Conservation (phyloP, 352 stramenopile species). For the Pythium oligandrum region DNA sequence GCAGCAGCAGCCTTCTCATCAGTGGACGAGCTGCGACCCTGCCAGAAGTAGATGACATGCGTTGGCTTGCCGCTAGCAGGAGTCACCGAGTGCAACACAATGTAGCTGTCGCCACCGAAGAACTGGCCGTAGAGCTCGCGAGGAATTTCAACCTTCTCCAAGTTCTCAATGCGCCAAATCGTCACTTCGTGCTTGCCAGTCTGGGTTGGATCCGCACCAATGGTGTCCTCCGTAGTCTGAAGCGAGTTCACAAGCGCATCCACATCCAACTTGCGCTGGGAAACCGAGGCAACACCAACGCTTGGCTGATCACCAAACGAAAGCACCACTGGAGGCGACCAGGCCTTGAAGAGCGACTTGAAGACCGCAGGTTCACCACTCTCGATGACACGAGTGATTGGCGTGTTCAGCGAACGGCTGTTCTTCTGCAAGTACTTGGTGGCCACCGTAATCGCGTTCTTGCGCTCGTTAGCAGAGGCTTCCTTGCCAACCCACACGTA, state of each 20-base stretch:
- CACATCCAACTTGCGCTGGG: slow-evolving; percentile 53
- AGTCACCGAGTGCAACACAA: slow-evolving; percentile 86
- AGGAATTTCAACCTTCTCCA: slow-evolving; percentile 85
- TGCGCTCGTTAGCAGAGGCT: slow-evolving; percentile 80
- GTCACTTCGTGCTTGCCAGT: slow-evolving; percentile 74
- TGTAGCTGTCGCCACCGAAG: slow-evolving; percentile 95
- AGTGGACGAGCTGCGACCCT: slow-evolving; percentile 78
- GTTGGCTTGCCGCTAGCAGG: slow-evolving; percentile 54
- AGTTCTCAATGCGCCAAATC: slow-evolving; percentile 90
- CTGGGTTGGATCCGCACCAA: slow-evolving; percentile 59
- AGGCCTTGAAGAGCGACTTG: slow-evolving; percentile 79
- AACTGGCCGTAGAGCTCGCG: slow-evolving; percentile 88
- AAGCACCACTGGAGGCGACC: slow-evolving; percentile 64
- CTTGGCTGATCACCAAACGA: slow-evolving; percentile 59
- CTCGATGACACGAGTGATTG: slow-evolving; percentile 83
- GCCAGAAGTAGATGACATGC: slow-evolving; percentile 92
- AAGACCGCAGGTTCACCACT: slow-evolving; percentile 80
- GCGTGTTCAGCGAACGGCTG: slow-evolving; percentile 48
- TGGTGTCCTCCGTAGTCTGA: slow-evolving; percentile 56
- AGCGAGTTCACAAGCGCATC: slow-evolving; percentile 41
- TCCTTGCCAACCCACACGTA: slow-evolving; percentile 91
- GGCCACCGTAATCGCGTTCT: slow-evolving; percentile 78
- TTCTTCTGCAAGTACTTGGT: slow-evolving; percentile 82
- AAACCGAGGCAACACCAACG: slow-evolving; percentile 35
- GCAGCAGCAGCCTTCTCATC: slow-evolving; percentile 85